Evolutionary conservation across 2,329 filamentous ascomycete genomes (phyloP).

Genomic region (Colletotrichum theobromicola): DNA sequence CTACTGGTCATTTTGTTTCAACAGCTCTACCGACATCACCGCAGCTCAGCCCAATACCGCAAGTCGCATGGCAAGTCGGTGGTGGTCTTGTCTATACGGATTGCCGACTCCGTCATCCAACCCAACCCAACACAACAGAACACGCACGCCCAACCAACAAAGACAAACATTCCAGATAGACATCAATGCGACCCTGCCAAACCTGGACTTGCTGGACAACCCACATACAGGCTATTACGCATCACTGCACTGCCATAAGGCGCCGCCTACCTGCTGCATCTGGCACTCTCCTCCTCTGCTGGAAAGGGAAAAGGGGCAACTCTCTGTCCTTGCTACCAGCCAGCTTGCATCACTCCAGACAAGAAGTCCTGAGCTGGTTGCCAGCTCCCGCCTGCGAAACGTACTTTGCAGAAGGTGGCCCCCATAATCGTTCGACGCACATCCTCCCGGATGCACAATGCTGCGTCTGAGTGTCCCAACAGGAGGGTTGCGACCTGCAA

Average conservation of each 20-base stretch:
- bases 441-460: neutral
- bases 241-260: neutral
- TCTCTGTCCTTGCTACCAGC: neutral
- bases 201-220: neutral
- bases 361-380: neutral
- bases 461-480: neutral
- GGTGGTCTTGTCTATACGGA: neutral
- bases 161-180: neutral
- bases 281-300: neutral
- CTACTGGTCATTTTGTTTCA: neutral
- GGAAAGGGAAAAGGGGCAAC: neutral
- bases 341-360: neutral
- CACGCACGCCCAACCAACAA: neutral
- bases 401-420: neutral
- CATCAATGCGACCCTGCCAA: neutral
- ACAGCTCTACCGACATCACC: neutral
- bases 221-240: neutral
- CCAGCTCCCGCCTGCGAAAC: neutral
- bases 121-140: neutral
- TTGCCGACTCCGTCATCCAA: neutral
- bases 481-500: conserved; percentile 6
- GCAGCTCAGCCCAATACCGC: neutral
- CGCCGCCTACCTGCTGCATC: neutral
- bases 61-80: neutral
- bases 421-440: neutral